phyloP scores from a whole-genome alignment of 1,139 yeast species.

The Diutina catenulata region DNA sequence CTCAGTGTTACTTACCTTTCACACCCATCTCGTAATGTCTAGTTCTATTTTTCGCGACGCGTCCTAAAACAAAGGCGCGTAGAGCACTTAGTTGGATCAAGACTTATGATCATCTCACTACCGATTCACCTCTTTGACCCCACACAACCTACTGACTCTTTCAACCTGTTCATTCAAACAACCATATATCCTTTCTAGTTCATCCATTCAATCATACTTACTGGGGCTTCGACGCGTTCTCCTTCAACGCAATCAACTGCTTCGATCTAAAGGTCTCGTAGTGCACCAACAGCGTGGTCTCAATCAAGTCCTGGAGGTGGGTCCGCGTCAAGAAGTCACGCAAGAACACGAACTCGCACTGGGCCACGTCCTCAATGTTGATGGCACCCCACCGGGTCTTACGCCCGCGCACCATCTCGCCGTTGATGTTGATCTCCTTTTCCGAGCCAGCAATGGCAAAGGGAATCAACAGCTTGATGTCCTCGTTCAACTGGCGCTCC shows the following conservation, averaged over 20 bases:
- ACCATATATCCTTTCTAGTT: neutral
- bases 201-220: neutral
- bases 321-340: constrained; percentile 92
- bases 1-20: too few relatives aligned
- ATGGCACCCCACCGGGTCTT: constrained; percentile 89
- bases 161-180: too few relatives aligned
- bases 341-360: constrained; percentile 89
- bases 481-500: constrained; percentile 66
- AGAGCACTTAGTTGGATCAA: too few relatives aligned
- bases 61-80: too few relatives aligned
- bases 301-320: constrained; percentile 91
- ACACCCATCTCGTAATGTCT: too few relatives aligned
- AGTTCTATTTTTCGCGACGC: too few relatives aligned
- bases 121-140: too few relatives aligned
- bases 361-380: constrained; percentile 86
- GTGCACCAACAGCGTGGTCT: constrained; percentile 78
- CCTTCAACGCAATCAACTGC: constrained; percentile 89
- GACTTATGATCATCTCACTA: too few relatives aligned
- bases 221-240: constrained; percentile 46
- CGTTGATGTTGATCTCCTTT: constrained; percentile 57
- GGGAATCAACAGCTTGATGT: constrained; percentile 73
- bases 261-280: constrained; percentile 90
- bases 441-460: constrained; percentile 96
- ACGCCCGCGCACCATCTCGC: constrained; percentile 79
- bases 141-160: too few relatives aligned